Evolutionary conservation across 108 stramenopile species (phyloP).

Genomic region (Licmophora abbreviata): DNA sequence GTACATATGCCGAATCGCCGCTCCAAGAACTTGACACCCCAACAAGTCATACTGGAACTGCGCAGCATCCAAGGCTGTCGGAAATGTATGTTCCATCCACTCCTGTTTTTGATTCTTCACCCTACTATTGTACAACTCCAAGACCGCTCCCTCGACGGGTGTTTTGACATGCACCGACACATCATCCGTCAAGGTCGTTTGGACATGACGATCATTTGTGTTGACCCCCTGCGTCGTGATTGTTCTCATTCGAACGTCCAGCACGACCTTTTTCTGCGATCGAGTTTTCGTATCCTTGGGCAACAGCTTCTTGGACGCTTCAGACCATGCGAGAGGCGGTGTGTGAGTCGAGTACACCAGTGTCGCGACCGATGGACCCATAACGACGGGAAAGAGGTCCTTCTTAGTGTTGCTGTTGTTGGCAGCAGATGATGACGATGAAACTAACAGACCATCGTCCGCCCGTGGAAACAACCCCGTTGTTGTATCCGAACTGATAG

Average conservation of each 20-base stretch:
- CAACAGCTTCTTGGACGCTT: neutral
- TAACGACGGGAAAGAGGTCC: no score
- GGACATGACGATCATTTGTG: neutral
- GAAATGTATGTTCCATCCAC: slow-evolving; percentile 55
- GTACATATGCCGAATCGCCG: slow-evolving; percentile 37
- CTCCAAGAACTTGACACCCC: slow-evolving; percentile 45
- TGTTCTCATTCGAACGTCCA: no score
- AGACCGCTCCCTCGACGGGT: neutral
- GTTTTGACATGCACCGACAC: neutral
- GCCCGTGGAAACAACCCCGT: no score
- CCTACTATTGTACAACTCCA: neutral
- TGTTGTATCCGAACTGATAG: no score
- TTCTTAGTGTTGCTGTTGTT: no score
- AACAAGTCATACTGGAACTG: slow-evolving; percentile 65
- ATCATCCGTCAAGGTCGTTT: neutral
- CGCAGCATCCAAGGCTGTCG: slow-evolving; percentile 43
- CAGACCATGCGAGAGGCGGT: neutral
- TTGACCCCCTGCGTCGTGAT: neutral
- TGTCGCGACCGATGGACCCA: no score
- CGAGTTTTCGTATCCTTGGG: no score
- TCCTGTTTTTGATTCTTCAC: neutral
- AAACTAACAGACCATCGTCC: no score
- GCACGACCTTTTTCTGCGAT: no score
- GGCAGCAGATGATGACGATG: no score
- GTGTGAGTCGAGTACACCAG: no score